Conservation (phyloP, 441 rosid genomes). For the Iberis amara region DNA sequence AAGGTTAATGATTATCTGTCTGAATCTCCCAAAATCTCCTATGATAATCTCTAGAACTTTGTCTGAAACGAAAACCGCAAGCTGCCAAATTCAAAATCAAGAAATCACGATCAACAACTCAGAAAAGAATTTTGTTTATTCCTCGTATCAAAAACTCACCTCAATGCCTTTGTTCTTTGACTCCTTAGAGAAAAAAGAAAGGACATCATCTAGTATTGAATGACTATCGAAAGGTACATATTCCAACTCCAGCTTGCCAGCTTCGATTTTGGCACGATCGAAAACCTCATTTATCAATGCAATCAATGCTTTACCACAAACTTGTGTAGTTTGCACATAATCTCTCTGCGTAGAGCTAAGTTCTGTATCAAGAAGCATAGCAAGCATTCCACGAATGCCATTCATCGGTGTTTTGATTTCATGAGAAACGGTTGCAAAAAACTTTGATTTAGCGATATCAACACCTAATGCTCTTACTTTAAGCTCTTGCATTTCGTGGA, state of each 20-base stretch:
- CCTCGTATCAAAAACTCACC: slow-evolving; percentile 35
- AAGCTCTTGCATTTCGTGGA: slow-evolving; percentile 70
- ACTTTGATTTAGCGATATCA: slow-evolving; percentile 94
- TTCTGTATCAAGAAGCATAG: slow-evolving; percentile 79
- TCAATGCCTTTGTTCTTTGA: slow-evolving; percentile 82
- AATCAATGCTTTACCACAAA: slow-evolving; percentile 90
- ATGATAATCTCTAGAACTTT: slow-evolving; percentile 72
- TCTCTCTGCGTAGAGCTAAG: slow-evolving; percentile 84
- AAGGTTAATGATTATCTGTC: slow-evolving; percentile 89
- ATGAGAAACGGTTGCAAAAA: slow-evolving; percentile 90
- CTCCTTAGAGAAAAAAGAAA: slow-evolving; percentile 86
- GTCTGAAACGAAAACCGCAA: slow-evolving; percentile 81
- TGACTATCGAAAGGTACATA: slow-evolving; percentile 71
- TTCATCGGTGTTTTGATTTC: slow-evolving; percentile 99
- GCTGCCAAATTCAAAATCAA: slow-evolving; percentile 39
- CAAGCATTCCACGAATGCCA: slow-evolving; percentile 97
- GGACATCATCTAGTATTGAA: slow-evolving; percentile 84
- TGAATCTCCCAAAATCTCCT: slow-evolving; percentile 94
- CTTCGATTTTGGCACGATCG: slow-evolving; percentile 97
- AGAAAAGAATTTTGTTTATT: neutral
- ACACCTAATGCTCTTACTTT: slow-evolving; percentile 91
- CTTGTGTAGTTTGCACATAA: slow-evolving; percentile 91
- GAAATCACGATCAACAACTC: slow-evolving; percentile 10
- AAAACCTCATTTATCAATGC: slow-evolving; percentile 93
- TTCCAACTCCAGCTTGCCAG: slow-evolving; percentile 84